Evolutionary conservation across 2,329 filamentous ascomycete species (phyloP), one percentile per base, ranked within the genome.

Genomic region (Tolypocladium paradoxum): DNA sequence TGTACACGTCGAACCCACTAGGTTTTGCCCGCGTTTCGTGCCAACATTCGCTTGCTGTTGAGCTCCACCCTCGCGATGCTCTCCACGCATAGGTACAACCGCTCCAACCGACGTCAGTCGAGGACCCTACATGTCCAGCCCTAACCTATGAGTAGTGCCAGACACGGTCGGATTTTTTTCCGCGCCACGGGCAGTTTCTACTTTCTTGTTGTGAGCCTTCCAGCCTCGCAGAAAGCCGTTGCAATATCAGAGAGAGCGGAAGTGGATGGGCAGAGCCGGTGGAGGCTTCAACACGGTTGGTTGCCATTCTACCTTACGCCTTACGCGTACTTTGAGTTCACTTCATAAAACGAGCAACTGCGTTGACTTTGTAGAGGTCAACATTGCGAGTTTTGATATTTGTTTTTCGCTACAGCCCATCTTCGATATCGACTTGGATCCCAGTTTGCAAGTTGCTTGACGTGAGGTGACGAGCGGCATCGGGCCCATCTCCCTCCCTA

Each of bases 81-180:
- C 22, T 35, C 50, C 50, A 36, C 40, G 45, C 33, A 12, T 16
- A n/a, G n/a, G n/a, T n/a, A 22, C 9, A 6, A 14, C 31, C 11
- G 29, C 31, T 18, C 22, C 35, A 37, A n/a, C 34, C 48, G 48
- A 49, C 35, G 35, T 48, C 45, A 38, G 45, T 48, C 36, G 51
- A 40, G 36, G 51, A 38, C 51, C 51, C 51, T 52, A 45, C 51
- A 48, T 40, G 51, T 38, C 36, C 45, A 49, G 34, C 34, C 34
- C 48, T 49, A 37, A 38, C 8, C 43, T 4, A 31, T 33, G 27
- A 31, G 43, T 33, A 47, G 33, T 31, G 27, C 5, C 27, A 33
- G 43, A n/a, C 18, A 31, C 18, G 43, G 18, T n/a, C 27, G 27
- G 31, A 6, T 1, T n/a, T 31, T 31, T 31, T 46, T 27, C 9